Conservation (phyloP, 2,329 filamentous ascomycete genomes). For the Spiromastix sp. region DNA sequence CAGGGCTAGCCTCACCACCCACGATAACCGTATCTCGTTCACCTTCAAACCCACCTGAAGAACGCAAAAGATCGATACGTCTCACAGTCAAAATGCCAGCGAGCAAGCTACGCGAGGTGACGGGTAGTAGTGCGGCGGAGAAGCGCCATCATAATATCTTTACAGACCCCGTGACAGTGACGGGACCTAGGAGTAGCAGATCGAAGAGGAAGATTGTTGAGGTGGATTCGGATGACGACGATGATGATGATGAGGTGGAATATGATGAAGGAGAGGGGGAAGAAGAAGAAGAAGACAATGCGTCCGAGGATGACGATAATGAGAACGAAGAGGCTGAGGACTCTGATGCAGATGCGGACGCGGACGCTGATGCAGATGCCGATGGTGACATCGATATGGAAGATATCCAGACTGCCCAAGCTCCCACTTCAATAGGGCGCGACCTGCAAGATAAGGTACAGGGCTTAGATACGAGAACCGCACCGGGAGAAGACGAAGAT, state of each 20-base stretch:
- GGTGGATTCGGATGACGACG: slow-evolving; percentile 36
- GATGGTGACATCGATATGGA: slow-evolving; percentile 36
- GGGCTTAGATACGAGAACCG: slow-evolving; percentile 38
- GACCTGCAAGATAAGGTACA: slow-evolving; percentile 28
- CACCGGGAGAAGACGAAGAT: slow-evolving; percentile 36
- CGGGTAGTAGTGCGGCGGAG: slow-evolving; percentile 20
- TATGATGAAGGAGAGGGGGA: slow-evolving; percentile 40
- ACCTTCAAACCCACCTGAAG: slow-evolving; percentile 23
- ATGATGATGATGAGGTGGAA: slow-evolving; percentile 40
- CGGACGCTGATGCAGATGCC: slow-evolving; percentile 17
- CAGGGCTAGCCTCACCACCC: slow-evolving; percentile 18
- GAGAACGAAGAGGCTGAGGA: slow-evolving; percentile 23
- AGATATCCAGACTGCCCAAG: slow-evolving; percentile 31
- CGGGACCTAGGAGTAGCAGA: slow-evolving; percentile 36
- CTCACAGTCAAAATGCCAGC: slow-evolving; percentile 41
- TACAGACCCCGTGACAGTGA: slow-evolving; percentile 35
- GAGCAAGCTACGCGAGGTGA: slow-evolving; percentile 40
- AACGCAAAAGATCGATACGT: slow-evolving; percentile 32
- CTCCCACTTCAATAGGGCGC: slow-evolving; percentile 24
- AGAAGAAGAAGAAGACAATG: slow-evolving; percentile 14
- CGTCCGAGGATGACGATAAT: slow-evolving; percentile 17
- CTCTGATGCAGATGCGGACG: slow-evolving; percentile 22
- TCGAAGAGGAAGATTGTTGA: slow-evolving; percentile 36
- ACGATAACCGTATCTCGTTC: slow-evolving; percentile 30
- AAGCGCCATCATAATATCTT: slow-evolving; percentile 31